A percentile compares a stretch with the other conserved stretches of the same genome.
These are phyloP conservation scores for Andrographis paniculata DNA, from an alignment of 305 asterid species.

Conservation along the genomic window DNA sequence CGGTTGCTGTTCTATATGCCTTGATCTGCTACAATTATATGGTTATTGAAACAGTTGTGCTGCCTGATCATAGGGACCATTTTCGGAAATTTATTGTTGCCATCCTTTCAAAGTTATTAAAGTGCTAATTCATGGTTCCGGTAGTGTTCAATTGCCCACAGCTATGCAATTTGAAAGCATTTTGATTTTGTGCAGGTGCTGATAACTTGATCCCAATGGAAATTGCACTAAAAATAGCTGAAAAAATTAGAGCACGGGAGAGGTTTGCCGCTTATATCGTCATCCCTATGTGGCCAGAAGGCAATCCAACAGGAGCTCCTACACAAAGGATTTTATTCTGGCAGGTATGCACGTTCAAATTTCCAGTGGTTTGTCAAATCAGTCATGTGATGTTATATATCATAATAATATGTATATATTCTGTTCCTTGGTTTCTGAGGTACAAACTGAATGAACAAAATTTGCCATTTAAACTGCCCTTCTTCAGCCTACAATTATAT, in stretches of 20 bases:
- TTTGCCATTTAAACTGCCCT: not conserved
- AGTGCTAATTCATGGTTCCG: not conserved
- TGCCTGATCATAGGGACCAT: not conserved
- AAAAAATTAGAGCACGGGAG: slow-evolving; percentile 76
- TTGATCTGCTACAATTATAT: not conserved
- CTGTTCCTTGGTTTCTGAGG: no score
- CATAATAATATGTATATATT: no score
- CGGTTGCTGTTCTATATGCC: not conserved
- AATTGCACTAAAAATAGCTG: slow-evolving; percentile 79
- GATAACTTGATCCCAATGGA: slow-evolving; percentile 94
- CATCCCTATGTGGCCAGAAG: slow-evolving; percentile 99
- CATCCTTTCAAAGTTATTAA: not conserved
- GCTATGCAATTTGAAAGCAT: slow-evolving; percentile 1
- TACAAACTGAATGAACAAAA: not conserved
- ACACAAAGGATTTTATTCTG: slow-evolving; percentile 92
- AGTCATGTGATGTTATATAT: not conserved
- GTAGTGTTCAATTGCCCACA: not conserved
- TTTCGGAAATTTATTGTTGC: not conserved
- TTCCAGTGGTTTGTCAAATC: not conserved
- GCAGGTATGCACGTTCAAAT: slow-evolving; percentile 48
- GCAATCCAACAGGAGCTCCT: slow-evolving; percentile 93
- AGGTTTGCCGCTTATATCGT: slow-evolving; percentile 89
- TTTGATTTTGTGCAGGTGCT: slow-evolving; percentile 52
- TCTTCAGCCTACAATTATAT: not conserved
- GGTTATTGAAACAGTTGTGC: not conserved